These are phyloP conservation scores for Nakazawaea wyomingensis DNA, from an alignment of 805 yeast genomes.

Conservation along the genomic window DNA sequence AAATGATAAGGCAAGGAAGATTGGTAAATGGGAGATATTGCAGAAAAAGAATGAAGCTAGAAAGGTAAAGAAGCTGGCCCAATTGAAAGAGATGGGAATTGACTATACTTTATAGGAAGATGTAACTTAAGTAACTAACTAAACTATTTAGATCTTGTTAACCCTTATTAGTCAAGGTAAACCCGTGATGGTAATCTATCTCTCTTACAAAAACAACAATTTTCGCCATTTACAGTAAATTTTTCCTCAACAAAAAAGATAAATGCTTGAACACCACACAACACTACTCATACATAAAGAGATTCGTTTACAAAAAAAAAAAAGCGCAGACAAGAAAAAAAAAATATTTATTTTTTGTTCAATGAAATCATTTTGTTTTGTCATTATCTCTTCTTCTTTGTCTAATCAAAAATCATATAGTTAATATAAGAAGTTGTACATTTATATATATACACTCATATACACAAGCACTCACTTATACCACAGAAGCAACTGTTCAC, in stretches of 20 bases:
- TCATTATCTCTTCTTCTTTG: not conserved
- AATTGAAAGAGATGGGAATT: conserved; percentile 54
- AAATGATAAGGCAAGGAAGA: conserved; percentile 54
- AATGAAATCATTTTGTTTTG: conserved; percentile 9
- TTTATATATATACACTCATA: not conserved
- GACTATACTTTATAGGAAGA: conserved; percentile 32
- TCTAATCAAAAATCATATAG: not conserved
- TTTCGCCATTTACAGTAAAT: conserved; percentile 15
- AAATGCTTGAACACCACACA: too few relatives aligned
- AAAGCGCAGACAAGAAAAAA: not conserved
- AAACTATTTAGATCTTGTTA: not conserved
- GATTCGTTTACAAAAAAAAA: too few relatives aligned
- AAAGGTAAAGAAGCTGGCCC: conserved; percentile 38
- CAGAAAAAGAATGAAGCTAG: conserved; percentile 39
- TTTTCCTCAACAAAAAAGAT: conserved; percentile 18
- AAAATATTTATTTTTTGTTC: conserved; percentile 4
- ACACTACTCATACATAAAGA: too few relatives aligned
- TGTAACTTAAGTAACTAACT: too few relatives aligned
- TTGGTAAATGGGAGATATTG: conserved; percentile 50
- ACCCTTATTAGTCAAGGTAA: not conserved
- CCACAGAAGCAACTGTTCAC: too few relatives aligned
- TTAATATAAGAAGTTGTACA: not conserved
- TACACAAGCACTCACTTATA: too few relatives aligned
- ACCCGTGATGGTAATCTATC: too few relatives aligned
- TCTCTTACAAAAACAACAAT: too few relatives aligned